Evolutionary conservation across 1,284 basidiomycete genomes (phyloP), one percentile per base, ranked within the genome.

Genomic region (Trichosporon inkin): DNA sequence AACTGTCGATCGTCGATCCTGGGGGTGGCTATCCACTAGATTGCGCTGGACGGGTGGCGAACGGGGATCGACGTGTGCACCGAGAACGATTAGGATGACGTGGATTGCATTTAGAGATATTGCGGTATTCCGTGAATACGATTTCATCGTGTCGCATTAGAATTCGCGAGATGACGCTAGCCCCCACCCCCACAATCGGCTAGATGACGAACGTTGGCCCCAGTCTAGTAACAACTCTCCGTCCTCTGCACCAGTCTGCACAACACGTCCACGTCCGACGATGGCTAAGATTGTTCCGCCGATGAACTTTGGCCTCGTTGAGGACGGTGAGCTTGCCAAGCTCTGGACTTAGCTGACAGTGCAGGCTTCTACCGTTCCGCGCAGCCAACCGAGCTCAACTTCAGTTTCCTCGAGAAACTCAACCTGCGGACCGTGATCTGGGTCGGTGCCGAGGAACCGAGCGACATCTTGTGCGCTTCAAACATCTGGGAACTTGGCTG

Each of bases 371-470:
- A 81, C 62, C 74, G 81, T 3, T 81, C 80, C 19, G 81, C 80
- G 10, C 81, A 82, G 66, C 81, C 82, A 1, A 80, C 80, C 44
- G 80, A 81, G 63, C 77, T 82, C 65, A 82, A 82, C 71, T 81
- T 82, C 62, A 80, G 80, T 1, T 82, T 83, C 59, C 70, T 83
- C 28, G 81, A 82, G 66, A 80, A 81, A 65, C 75, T 83, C 19
- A 71, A 75, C 7, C 69, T 83, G 44, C 77, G 74, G 60, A 79
- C 75, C 4, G 76, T 82, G 55, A 79, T 82, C 62, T 83, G 81
- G 81, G 78, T 82, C 4, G 82, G 81, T 0, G 81, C 82, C 1
- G 81, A 83, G 66, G 80, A 82, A 53, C 81, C 81, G 0, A 77
- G 79, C 10, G 74, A 79, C 2, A 77, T 78, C 41, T 79, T 82